These are phyloP conservation scores for Cryptococcus sp. DNA, from an alignment of 1,284 basidiomycete genomes.

Conservation along the genomic window DNA sequence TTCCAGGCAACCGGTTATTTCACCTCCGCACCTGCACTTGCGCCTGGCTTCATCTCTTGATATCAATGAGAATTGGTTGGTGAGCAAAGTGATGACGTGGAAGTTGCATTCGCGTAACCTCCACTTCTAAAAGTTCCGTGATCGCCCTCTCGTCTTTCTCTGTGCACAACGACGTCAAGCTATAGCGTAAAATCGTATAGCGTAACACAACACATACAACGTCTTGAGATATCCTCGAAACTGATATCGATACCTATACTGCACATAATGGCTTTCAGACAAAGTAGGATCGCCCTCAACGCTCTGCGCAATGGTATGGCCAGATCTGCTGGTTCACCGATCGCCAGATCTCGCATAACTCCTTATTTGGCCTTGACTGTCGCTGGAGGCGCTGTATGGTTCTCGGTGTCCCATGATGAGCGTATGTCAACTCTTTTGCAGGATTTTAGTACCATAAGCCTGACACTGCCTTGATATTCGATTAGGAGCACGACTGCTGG, in stretches of 20 bases:
- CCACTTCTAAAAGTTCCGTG: too few relatives aligned
- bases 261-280: not conserved
- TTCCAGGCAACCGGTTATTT: too few relatives aligned
- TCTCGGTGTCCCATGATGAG: not conserved
- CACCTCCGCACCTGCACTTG: too few relatives aligned
- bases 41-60: too few relatives aligned
- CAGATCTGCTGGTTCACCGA: not conserved
- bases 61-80: too few relatives aligned
- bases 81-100: constrained; percentile 6
- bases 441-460: too few relatives aligned
- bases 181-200: not conserved
- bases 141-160: too few relatives aligned
- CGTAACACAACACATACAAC: not conserved
- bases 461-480: not conserved
- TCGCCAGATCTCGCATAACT: not conserved
- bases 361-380: not conserved
- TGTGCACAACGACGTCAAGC: too few relatives aligned
- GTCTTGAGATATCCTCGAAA: not conserved
- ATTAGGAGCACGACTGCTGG: not conserved
- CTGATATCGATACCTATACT: not conserved
- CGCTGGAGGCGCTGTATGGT: not conserved
- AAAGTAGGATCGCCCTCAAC: not conserved
- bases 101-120: not conserved
- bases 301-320: not conserved
- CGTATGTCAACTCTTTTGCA: not conserved